phyloP scores from a whole-genome alignment of 2,329 filamentous ascomycete species.

The Penicillium glabrum region DNA sequence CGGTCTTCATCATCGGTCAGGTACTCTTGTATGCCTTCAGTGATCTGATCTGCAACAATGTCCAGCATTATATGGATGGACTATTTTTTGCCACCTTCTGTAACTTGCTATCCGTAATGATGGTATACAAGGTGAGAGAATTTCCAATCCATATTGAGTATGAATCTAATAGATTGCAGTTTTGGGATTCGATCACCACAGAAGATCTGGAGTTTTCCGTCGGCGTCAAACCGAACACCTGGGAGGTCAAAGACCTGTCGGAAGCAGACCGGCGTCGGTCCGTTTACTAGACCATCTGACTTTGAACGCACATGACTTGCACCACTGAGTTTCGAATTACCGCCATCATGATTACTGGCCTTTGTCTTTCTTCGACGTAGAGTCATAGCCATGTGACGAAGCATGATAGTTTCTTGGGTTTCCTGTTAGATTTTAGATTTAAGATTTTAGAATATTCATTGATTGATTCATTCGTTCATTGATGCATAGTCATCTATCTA shows the following conservation, averaged over 20 bases:
- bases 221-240: constrained; percentile 91
- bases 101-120: constrained; percentile 95
- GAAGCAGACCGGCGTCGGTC: constrained; percentile 77
- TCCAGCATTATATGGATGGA: constrained; percentile 91
- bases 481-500: not conserved
- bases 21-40: constrained; percentile 91
- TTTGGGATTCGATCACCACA: constrained; percentile 98
- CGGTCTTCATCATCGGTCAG: constrained; percentile 90
- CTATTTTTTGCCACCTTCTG: constrained; percentile 92
- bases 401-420: not conserved
- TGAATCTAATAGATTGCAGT: constrained; percentile 56
- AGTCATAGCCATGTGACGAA: not conserved
- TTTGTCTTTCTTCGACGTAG: not conserved
- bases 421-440: not conserved
- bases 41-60: constrained; percentile 75
- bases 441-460: not conserved
- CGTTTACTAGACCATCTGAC: constrained; percentile 62
- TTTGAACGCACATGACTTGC: constrained; percentile 39
- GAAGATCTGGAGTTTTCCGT: constrained; percentile 99
- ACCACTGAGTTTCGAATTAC: constrained; percentile 39
- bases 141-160: not conserved
- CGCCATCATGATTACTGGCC: constrained; percentile 37
- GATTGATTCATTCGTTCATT: not conserved
- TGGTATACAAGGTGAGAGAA: constrained; percentile 87
- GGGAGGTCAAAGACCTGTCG: constrained; percentile 93